Conservation (phyloP, 495 filamentous ascomycete species). For the Tuber microsphaerosporum region DNA sequence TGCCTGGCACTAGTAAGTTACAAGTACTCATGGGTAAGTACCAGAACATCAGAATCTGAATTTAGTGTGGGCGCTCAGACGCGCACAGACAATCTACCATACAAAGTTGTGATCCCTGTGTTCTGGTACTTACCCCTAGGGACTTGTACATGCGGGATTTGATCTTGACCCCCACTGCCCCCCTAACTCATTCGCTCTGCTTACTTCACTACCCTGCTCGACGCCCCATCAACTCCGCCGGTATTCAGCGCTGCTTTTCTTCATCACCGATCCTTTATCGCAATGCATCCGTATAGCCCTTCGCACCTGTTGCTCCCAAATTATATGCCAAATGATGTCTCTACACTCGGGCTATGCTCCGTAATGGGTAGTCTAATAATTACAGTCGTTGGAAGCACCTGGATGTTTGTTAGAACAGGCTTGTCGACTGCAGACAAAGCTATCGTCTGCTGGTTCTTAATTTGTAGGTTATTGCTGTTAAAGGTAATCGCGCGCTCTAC, state of each 20-base stretch:
- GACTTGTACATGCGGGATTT: too few relatives aligned
- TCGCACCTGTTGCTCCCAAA: constrained; percentile 23
- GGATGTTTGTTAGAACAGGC: constrained; percentile 43
- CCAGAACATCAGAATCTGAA: too few relatives aligned
- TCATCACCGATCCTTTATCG: background rate
- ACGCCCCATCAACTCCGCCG: too few relatives aligned
- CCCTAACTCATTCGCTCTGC: too few relatives aligned
- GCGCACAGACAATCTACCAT: too few relatives aligned
- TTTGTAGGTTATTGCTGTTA: constrained; percentile 14
- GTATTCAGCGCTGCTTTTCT: background rate
- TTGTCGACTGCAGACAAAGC: constrained; percentile 24
- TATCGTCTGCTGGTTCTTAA: constrained; percentile 32
- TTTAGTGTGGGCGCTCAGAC: too few relatives aligned
- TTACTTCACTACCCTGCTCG: too few relatives aligned
- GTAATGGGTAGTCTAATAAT: constrained; percentile 21
- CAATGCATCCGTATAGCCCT: constrained; percentile 36
- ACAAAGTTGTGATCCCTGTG: too few relatives aligned
- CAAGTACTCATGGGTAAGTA: too few relatives aligned
- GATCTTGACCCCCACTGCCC: too few relatives aligned
- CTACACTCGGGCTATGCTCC: constrained; percentile 14
- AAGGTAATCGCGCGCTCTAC: background rate
- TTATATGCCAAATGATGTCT: constrained; percentile 22
- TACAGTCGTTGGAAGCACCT: constrained; percentile 46
- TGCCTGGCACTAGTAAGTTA: too few relatives aligned
- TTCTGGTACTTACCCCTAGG: too few relatives aligned